phyloP scores from a whole-genome alignment of 352 stramenopile genomes.

The Phytopythium cucurbitacearum region DNA sequence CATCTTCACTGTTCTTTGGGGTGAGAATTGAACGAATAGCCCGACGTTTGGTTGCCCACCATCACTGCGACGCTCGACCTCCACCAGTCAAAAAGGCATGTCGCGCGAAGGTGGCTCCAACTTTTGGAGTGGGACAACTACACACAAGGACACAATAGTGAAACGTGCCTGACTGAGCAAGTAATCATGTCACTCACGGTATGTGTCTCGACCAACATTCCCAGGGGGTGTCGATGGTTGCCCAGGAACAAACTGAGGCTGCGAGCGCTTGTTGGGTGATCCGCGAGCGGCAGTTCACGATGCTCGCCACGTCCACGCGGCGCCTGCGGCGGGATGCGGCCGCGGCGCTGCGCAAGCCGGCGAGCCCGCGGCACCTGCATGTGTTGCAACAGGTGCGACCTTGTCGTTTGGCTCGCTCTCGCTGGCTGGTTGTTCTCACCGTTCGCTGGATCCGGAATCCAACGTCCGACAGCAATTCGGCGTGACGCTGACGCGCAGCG shows the following conservation, averaged over 20 bases:
- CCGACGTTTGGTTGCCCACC: neutral
- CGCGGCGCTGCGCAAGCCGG: constrained; percentile 49
- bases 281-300: constrained; percentile 7
- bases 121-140: no score
- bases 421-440: neutral
- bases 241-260: constrained; percentile 1
- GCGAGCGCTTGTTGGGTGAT: constrained; percentile 1
- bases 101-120: constrained; percentile 27
- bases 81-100: constrained; percentile 31
- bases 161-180: no score
- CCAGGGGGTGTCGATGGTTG: neutral
- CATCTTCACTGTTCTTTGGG: constrained; percentile 67
- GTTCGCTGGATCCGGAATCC: neutral
- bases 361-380: constrained; percentile 54
- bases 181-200: neutral
- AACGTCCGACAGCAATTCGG: constrained; percentile 49
- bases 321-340: constrained; percentile 57
- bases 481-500: constrained; percentile 51
- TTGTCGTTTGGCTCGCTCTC: neutral
- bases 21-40: constrained; percentile 86
- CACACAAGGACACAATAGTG: no score
- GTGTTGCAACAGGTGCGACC: constrained; percentile 62
- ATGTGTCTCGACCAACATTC: neutral
- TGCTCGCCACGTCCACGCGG: constrained; percentile 50
- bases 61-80: no score